phyloP scores from a whole-genome alignment of 1,139 yeast genomes.

The Magnusiomyces ingens region DNA sequence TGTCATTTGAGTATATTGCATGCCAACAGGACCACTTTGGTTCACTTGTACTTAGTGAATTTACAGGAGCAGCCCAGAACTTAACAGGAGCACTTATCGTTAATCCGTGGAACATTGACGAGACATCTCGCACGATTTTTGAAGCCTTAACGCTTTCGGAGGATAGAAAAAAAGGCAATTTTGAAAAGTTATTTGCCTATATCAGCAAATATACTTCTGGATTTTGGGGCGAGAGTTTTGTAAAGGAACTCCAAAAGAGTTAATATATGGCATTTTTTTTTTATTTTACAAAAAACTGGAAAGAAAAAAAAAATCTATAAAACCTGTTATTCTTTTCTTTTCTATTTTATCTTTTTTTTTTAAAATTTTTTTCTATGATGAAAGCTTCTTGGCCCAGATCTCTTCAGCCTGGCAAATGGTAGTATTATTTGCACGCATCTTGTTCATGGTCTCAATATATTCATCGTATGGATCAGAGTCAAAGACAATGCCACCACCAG shows the following conservation, averaged over 20 bases:
- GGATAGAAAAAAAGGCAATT: slow-evolving; percentile 71
- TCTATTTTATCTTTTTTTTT: background rate
- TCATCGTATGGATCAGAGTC: slow-evolving; percentile 96
- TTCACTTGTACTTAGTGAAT: slow-evolving; percentile 78
- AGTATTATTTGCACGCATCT: slow-evolving; percentile 87
- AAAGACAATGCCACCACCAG: slow-evolving; percentile 96
- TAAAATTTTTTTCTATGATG: background rate
- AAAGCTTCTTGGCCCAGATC: slow-evolving; percentile 48
- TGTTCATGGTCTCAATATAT: slow-evolving; percentile 92
- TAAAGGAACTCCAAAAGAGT: slow-evolving; percentile 53
- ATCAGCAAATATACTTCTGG: slow-evolving; percentile 90
- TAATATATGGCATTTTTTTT: background rate
- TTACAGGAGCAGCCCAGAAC: slow-evolving; percentile 99
- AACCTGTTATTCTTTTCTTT: background rate
- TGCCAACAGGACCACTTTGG: slow-evolving; percentile 89
- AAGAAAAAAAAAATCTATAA: background rate
- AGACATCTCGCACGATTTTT: slow-evolving; percentile 74
- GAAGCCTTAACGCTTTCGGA: slow-evolving; percentile 82
- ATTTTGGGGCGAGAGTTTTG: slow-evolving; percentile 96
- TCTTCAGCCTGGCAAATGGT: slow-evolving; percentile 87
- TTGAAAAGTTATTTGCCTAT: slow-evolving; percentile 75
- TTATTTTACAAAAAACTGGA: background rate
- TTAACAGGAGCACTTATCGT: slow-evolving; percentile 89
- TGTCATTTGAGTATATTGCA: slow-evolving; percentile 92
- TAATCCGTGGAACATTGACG: slow-evolving; percentile 98